phyloP scores from a whole-genome alignment of 1,284 basidiomycete species.

The Malassezia nana region DNA sequence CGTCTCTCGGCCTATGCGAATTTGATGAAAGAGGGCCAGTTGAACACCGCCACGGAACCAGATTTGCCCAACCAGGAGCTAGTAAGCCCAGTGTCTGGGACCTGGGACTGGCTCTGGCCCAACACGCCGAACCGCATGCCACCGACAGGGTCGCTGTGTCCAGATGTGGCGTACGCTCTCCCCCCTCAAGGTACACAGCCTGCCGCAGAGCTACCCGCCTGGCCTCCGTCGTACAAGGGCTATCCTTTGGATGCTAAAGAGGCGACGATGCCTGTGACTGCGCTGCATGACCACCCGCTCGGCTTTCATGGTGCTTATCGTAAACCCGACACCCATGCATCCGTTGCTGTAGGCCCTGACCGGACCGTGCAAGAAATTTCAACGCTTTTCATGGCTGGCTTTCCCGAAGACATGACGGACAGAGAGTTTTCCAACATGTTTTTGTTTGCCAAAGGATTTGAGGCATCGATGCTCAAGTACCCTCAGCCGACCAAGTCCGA shows the following conservation, averaged over 20 bases:
- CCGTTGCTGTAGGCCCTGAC: neutral
- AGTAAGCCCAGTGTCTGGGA: neutral
- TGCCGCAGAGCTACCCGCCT: neutral
- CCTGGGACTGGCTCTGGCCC: neutral
- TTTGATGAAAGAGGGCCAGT: neutral
- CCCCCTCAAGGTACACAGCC: neutral
- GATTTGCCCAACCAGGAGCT: neutral
- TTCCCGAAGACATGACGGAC: slow-evolving; percentile 97
- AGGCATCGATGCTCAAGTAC: slow-evolving; percentile 85
- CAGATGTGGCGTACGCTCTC: neutral
- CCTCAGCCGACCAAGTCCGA: slow-evolving; percentile 21
- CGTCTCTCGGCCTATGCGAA: neutral
- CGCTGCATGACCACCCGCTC: neutral
- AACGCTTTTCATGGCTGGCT: slow-evolving; percentile 96
- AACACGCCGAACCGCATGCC: neutral
- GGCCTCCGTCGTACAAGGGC: neutral
- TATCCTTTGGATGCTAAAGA: neutral
- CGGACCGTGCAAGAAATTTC: slow-evolving; percentile 67
- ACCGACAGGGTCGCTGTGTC: neutral
- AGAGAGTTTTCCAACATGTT: slow-evolving; percentile 99
- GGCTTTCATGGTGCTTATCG: neutral
- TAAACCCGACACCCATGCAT: neutral
- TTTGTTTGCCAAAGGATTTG: slow-evolving; percentile 86
- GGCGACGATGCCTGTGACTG: neutral
- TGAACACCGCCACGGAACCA: too few relatives aligned